Base-by-base conservation (phyloP, 2,329 filamentous ascomycete genomes). In the Stachybotrys chlorohalonatus region DNA sequence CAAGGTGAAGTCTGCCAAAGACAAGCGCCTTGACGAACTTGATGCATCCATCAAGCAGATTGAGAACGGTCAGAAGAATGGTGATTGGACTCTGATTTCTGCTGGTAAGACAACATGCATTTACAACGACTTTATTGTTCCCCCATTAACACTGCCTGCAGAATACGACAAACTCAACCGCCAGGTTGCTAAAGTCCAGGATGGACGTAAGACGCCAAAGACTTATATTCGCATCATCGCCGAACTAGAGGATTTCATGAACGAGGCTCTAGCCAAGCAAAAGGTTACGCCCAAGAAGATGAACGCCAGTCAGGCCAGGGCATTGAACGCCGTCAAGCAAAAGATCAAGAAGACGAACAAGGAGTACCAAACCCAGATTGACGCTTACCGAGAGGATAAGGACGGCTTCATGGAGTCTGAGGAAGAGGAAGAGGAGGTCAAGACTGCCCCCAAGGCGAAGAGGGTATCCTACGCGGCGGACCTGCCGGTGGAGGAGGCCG, bases 321-420 rank as follows among this genome's bases (percentile, higher is more conserved):
- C 92, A 66, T 83, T 99, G 67, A 99, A 97, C 72, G 90, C 92
- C 59, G 89, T 97, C 68, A 95, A 96, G 77, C 94, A 99, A 74
- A 92, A 92, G 76, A 90, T 99, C 78, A 92, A 93, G 84, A 97
- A 96, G 83, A 93, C 93, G 76, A 95, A 93, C 81, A 95, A 95
- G 76, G 93, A 97, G 60, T 93, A 93, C 75, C 84, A 90, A 67
- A 78, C 82, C 58, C 89, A 96, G 68, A 87, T 99, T 65, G 90
- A 96, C 63, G 82, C 86, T 60, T 99, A 93, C 78, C 82, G 89
- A 62, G 86, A 83, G 59, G 84, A 95, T 72, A 90, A 93, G 72
- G 90, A 93, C 60, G 85, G 76, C 16, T 97, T 87, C 75, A 91
- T 96, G 89, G 85, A 88, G 70, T 89, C 89, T 49, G 85, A 91